phyloP scores from a whole-genome alignment of 768 basidiomycete genomes.

The Kwoniella dejecticola region DNA sequence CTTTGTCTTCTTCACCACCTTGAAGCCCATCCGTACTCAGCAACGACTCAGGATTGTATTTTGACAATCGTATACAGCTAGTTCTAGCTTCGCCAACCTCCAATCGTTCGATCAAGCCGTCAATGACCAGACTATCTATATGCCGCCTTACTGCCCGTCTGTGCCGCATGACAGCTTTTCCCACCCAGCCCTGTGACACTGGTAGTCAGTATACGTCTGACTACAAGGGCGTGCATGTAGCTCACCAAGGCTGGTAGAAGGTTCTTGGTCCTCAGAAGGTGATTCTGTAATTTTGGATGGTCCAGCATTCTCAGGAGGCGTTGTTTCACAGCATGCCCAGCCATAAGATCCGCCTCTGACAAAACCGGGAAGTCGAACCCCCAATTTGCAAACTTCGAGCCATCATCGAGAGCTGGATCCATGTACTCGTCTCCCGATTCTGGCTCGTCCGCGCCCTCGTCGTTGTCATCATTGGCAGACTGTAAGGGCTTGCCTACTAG shows the following conservation, averaged over 20 bases:
- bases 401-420: conserved; percentile 11
- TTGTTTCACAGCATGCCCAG: conserved; percentile 40
- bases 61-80: conserved; percentile 38
- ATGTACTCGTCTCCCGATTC: not conserved
- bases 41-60: conserved; percentile 38
- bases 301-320: conserved; percentile 42
- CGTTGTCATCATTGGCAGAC: not conserved
- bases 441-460: conserved; percentile 10
- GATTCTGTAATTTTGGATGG: conserved; percentile 40
- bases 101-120: conserved; percentile 38
- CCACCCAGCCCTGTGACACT: conserved; percentile 34
- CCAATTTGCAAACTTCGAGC: not conserved
- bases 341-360: conserved; percentile 36
- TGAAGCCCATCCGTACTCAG: not conserved
- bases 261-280: conserved; percentile 30
- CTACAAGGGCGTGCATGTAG: not conserved
- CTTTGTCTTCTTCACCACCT: conserved; percentile 1
- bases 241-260: conserved; percentile 37
- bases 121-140: conserved; percentile 27
- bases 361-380: conserved; percentile 31
- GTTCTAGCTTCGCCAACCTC: conserved; percentile 29
- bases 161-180: conserved; percentile 21
- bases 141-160: conserved; percentile 31
- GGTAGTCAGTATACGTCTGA: not conserved
- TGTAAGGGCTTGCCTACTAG: conserved; percentile 23